Evolutionary conservation across 495 filamentous ascomycete genomes (phyloP), one percentile per base, ranked within the genome.

Genomic region (Daldinia childiae): DNA sequence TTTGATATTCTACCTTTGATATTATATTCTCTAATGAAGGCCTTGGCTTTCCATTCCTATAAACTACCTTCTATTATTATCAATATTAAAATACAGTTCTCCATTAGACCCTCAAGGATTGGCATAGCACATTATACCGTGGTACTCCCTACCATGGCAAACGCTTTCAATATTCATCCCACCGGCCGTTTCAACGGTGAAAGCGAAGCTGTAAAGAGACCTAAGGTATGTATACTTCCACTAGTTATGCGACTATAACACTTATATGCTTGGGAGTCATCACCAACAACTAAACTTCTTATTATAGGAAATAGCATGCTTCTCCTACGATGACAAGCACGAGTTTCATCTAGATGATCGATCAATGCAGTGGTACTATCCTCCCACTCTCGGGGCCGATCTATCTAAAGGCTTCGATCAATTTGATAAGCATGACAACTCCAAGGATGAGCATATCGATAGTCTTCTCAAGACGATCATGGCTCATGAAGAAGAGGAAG

Each of bases 301-400:
- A 0, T 29, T 19, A 26, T 45, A 94, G 90, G 95, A 99, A 81
- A 92, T 98, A 58, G 84, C 92, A 2, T 92, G 83, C 77, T 99
- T 98, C 78, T 98, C 95, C 0, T 98, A 93, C 79, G 93, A 98
- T 80, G 84, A 92, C 11, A 77, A 93, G 12, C 96, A 91, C 78
- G 72, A 85, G n/a, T 93, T 92, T 74, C 90, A 82, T 55, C 86
- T 91, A 11, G 93, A 92, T 51, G 89, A 92, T 45, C 88, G 89
- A 12, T 94, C 93, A 0, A 73, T 99, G 41, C 86, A 87, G 52
- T 97, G 94, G 80, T 99, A 98, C 79, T 96, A 97, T 74, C 88
- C 92, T 11, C 91, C 96, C 0, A 76, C 77, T 27, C 79, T 97
- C 4, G 87, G 88, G 19, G 85, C 87, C 12, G 88, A 94, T 78